A percentile compares a stretch with the other conserved stretches of the same genome.
These are phyloP conservation scores for Scenedesmus sp. DNA, from an alignment of 163 green algal genomes.

Conservation along the genomic window DNA sequence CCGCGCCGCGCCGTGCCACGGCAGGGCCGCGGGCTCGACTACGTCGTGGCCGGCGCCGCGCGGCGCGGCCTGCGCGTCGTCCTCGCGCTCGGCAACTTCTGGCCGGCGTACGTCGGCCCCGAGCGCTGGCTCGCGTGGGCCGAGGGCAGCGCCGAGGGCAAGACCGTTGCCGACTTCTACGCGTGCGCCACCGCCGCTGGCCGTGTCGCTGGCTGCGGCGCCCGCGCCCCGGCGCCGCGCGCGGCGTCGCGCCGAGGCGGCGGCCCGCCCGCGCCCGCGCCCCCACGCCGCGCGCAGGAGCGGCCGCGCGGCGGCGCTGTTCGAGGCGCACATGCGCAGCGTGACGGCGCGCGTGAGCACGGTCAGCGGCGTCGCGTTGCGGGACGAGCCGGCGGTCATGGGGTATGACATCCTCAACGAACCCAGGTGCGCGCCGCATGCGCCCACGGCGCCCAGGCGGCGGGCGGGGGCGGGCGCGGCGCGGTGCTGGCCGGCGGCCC, in stretches of 20 bases:
- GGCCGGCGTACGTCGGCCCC: slow-evolving; percentile 50
- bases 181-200: slow-evolving; percentile 8
- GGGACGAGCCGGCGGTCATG: slow-evolving; percentile 68
- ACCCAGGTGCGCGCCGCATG: slow-evolving; percentile 64
- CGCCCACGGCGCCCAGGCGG: too few relatives aligned
- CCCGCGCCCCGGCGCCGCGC: too few relatives aligned
- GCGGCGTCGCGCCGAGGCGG: too few relatives aligned
- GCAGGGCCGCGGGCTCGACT: slow-evolving; percentile 28
- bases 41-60: slow-evolving; percentile 24
- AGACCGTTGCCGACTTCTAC: slow-evolving; percentile 44
- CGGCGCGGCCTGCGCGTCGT: slow-evolving; percentile 12
- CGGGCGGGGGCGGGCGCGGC: not conserved
- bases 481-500: not conserved
- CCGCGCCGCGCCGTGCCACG: too few relatives aligned
- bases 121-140: slow-evolving; percentile 49
- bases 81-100: slow-evolving; percentile 47
- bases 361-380: slow-evolving; percentile 55
- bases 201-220: not conserved
- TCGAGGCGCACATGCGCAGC: slow-evolving; percentile 57
- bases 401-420: slow-evolving; percentile 68
- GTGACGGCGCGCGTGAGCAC: slow-evolving; percentile 53
- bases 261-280: too few relatives aligned
- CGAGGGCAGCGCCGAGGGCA: slow-evolving; percentile 36
- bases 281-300: slow-evolving; percentile 14
- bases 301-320: slow-evolving; percentile 36